Base-by-base conservation (phyloP, 352 stramenopile genomes). In the Phytophthora sojae region DNA sequence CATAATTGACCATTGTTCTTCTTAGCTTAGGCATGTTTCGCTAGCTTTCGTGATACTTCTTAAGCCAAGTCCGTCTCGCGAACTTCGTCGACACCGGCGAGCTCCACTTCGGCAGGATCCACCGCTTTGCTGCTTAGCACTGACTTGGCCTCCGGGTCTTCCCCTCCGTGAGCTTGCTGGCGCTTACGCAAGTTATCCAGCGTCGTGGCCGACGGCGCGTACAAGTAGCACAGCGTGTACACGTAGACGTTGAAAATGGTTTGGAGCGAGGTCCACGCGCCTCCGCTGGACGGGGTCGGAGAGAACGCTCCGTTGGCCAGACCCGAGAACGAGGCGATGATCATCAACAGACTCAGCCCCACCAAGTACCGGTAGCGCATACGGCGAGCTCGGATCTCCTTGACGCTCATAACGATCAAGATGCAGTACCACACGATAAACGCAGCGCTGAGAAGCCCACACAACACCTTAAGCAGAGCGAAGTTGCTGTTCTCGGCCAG, bases 241-340 rank as follows among this genome's bases (percentile, higher is more conserved):
- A 91, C 70, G 69, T 91, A 91, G 6, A 91, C 30, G 42, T 91
- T 91, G 65, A 89, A 89, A 32, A 91, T 76, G 17, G 81, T 72
- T 17, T 79, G 68, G 21, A 81, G 76, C 11, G 76, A 77, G 0
- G 83, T 91, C 81, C 83, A 91, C 17, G 78, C 57, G 0, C 81
- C 83, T 30, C 75, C 81, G 53, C 66, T 91, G 1, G 72, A 42
- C 1, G 83, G 83, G 6, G 76, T 81, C 3, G 80, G 81, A 11
- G 81, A 89, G 57, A 85, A 81, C 29, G 77, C 67, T 12, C 72
- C 80, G 15, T 56, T 82, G 5, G 66, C 76, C 11, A 89, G 61
- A 7, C 77, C 82, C 11, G 76, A 49, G 42, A 90, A 88, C 26
- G 72, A 76, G 37, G 79, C 68, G 29, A 87, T 57, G n/a, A 87